phyloP scores from a whole-genome alignment of 805 yeast genomes.

The Kazachstania kunashirensis region DNA sequence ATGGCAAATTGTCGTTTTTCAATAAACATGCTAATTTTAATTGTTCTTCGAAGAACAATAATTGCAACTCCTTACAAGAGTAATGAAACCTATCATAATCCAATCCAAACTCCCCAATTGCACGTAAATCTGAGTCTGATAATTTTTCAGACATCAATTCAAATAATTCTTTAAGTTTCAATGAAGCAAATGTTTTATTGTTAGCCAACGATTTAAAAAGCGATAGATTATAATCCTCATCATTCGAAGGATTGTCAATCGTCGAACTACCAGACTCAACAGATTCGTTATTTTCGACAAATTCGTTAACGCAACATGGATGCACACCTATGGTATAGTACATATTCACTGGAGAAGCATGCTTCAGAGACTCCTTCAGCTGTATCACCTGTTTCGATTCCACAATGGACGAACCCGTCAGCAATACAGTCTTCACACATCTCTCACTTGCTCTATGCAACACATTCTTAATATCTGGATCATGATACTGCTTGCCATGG shows the following conservation, averaged over 20 bases:
- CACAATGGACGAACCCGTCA: slow-evolving; percentile 71
- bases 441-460: slow-evolving; percentile 54
- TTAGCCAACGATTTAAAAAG: slow-evolving; percentile 5
- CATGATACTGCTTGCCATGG: slow-evolving; percentile 59
- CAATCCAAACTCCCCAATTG: slow-evolving; percentile 92
- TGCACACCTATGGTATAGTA: slow-evolving; percentile 87
- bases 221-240: slow-evolving; percentile 13
- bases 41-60: slow-evolving; percentile 59
- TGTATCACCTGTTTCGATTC: slow-evolving; percentile 59
- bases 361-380: slow-evolving; percentile 36
- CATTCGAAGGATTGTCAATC: slow-evolving; percentile 22
- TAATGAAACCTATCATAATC: slow-evolving; percentile 86
- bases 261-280: slow-evolving; percentile 19
- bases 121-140: slow-evolving; percentile 51
- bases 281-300: slow-evolving; percentile 17
- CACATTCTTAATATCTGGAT: slow-evolving; percentile 54
- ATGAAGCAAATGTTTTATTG: slow-evolving; percentile 8
- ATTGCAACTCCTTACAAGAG: slow-evolving; percentile 60
- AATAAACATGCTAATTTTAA: slow-evolving; percentile 41
- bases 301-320: slow-evolving; percentile 74
- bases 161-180: slow-evolving; percentile 33
- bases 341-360: slow-evolving; percentile 20
- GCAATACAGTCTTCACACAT: slow-evolving; percentile 58
- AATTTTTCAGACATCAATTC: slow-evolving; percentile 39
- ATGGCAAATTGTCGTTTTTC: slow-evolving; percentile 51